phyloP scores from a whole-genome alignment of 2,329 filamentous ascomycete genomes.

The Talaromyces amestolkiae region DNA sequence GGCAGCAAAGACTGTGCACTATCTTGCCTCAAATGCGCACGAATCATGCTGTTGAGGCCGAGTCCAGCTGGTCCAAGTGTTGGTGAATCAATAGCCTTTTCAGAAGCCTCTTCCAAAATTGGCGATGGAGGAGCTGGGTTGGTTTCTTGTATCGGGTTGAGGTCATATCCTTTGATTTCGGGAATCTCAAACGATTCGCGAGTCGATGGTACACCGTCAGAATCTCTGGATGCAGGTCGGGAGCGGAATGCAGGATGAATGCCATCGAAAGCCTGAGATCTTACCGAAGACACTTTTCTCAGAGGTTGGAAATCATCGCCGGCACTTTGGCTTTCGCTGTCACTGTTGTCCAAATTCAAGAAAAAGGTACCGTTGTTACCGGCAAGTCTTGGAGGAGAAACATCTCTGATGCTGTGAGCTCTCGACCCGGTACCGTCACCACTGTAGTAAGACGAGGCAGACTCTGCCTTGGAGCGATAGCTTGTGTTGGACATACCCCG shows the following conservation, averaged over 20 bases:
- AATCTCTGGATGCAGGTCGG: conserved; percentile 33
- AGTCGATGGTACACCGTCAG: conserved; percentile 24
- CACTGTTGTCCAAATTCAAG: conserved; percentile 37
- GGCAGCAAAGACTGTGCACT: conserved; percentile 78
- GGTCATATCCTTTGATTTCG: conserved; percentile 39
- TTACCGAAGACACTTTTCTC: conserved; percentile 26
- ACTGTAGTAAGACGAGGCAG: conserved; percentile 39
- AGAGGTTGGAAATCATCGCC: conserved; percentile 28
- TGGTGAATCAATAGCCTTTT: conserved; percentile 63
- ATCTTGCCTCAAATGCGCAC: conserved; percentile 76
- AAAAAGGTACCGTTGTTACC: conserved; percentile 33
- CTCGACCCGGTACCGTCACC: conserved; percentile 27
- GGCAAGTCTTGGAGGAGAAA: conserved; percentile 29
- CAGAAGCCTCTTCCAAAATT: conserved; percentile 23
- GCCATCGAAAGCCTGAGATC: conserved; percentile 31
- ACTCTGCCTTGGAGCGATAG: conserved; percentile 38
- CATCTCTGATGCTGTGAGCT: conserved; percentile 29
- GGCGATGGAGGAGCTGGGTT: conserved; percentile 22
- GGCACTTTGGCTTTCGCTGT: conserved; percentile 36
- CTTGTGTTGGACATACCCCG: conserved; percentile 39
- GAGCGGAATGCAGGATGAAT: conserved; percentile 40
- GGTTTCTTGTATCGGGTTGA: conserved; percentile 42
- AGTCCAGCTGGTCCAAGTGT: conserved; percentile 64
- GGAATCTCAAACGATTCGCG: conserved; percentile 33
- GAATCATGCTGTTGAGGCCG: conserved; percentile 77